phyloP scores from a whole-genome alignment of 73 alveolate genomes.

The Blepharisma stoltei region DNA sequence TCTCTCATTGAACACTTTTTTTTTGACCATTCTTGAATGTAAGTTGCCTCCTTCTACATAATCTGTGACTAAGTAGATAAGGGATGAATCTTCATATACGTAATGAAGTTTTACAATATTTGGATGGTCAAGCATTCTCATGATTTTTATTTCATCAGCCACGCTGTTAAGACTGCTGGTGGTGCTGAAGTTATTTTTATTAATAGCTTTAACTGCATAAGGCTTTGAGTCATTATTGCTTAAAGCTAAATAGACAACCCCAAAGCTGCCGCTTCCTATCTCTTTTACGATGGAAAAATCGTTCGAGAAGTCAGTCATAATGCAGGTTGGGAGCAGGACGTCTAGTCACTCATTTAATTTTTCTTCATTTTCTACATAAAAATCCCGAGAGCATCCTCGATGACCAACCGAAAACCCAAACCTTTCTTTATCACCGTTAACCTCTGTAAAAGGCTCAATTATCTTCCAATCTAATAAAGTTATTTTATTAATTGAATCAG shows the following conservation, averaged over 20 bases:
- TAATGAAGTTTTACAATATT: slow-evolving; percentile 36
- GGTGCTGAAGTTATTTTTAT: not conserved
- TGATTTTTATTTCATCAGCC: slow-evolving; percentile 32
- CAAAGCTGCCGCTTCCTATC: slow-evolving; percentile 10
- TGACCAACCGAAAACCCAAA: not conserved
- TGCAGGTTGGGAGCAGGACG: not conserved
- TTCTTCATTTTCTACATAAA: not conserved
- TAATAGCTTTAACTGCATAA: slow-evolving; percentile 17
- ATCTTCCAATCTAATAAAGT: too few species aligned
- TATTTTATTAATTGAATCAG: too few species aligned
- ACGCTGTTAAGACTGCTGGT: not conserved
- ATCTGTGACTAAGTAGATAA: slow-evolving; percentile 49
- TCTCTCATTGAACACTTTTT: not conserved
- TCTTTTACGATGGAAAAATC: not conserved
- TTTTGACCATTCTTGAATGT: slow-evolving; percentile 29
- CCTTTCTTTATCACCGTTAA: too few species aligned
- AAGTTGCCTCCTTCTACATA: slow-evolving; percentile 53
- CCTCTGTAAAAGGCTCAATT: too few species aligned
- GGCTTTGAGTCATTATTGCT: too few species aligned
- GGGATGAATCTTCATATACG: slow-evolving; percentile 48
- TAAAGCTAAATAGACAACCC: not conserved
- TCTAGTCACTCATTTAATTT: slow-evolving; percentile 12
- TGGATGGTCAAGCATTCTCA: slow-evolving; percentile 35
- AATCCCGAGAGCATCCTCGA: not conserved
- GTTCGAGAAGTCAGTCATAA: not conserved